These are phyloP conservation scores for Aspergillus phoenicis DNA, from an alignment of 2,329 filamentous ascomycete species.

Conservation along the genomic window DNA sequence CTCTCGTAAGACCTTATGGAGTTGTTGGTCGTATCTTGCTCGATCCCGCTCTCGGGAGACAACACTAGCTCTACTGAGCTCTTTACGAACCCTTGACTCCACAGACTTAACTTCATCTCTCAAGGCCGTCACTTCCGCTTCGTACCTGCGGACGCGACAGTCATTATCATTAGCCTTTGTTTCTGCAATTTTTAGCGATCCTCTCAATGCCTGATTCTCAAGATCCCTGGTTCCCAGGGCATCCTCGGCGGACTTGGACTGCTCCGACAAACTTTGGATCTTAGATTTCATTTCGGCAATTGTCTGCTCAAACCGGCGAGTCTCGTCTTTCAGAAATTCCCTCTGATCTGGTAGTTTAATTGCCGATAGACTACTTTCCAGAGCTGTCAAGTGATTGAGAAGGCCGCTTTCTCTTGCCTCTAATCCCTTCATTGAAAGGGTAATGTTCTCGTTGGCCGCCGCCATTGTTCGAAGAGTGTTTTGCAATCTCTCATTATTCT, in stretches of 20 bases:
- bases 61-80: constrained; percentile 35
- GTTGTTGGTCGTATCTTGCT: constrained; percentile 33
- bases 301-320: constrained; percentile 26
- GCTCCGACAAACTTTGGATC: constrained; percentile 25
- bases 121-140: constrained; percentile 26
- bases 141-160: constrained; percentile 17
- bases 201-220: constrained; percentile 21
- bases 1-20: constrained; percentile 30
- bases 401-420: constrained; percentile 29
- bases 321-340: constrained; percentile 24
- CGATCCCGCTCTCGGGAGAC: constrained; percentile 31
- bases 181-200: constrained; percentile 23
- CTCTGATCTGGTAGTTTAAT: constrained; percentile 23
- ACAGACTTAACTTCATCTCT: constrained; percentile 23
- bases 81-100: constrained; percentile 33
- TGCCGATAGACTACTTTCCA: constrained; percentile 25
- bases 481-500: constrained; percentile 22
- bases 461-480: constrained; percentile 23
- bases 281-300: constrained; percentile 29
- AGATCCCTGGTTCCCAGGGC: constrained; percentile 23
- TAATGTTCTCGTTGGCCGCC: constrained; percentile 24
- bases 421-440: constrained; percentile 25
- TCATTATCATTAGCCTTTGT: constrained; percentile 23
- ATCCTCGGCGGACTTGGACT: constrained; percentile 21
- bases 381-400: constrained; percentile 29